These are phyloP conservation scores for Zymoseptoria crescenta DNA, from an alignment of 2,329 filamentous ascomycete genomes.

Conservation along the genomic window DNA sequence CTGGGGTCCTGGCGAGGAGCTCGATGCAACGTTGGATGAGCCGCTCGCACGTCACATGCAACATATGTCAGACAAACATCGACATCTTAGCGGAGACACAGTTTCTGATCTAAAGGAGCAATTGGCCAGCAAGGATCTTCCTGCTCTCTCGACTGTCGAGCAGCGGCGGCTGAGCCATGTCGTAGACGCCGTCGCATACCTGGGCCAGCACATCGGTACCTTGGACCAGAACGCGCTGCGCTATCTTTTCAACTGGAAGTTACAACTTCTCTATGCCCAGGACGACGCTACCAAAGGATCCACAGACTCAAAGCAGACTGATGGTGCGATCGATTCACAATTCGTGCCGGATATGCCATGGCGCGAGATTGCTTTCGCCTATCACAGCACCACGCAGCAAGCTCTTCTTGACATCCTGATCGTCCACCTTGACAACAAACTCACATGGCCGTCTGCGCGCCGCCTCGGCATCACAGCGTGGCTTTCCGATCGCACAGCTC, in stretches of 20 bases:
- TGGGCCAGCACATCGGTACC: constrained; percentile 19
- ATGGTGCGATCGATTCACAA: constrained; percentile 6
- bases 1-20: constrained; percentile 67
- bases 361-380: constrained; percentile 79
- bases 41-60: constrained; percentile 3
- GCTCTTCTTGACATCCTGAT: constrained; percentile 65
- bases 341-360: constrained; percentile 45
- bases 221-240: constrained; percentile 23
- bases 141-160: constrained; percentile 18
- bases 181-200: constrained; percentile 20
- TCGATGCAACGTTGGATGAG: constrained; percentile 65
- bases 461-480: constrained; percentile 93
- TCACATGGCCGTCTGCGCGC: constrained; percentile 78
- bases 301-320: constrained; percentile 22
- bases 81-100: constrained; percentile 12
- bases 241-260: constrained; percentile 28
- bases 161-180: constrained; percentile 21
- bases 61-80: constrained; percentile 30
- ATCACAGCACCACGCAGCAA: constrained; percentile 63
- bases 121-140: constrained; percentile 44
- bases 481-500: constrained; percentile 66
- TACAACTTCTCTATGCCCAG: constrained; percentile 16
- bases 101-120: constrained; percentile 23
- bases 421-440: constrained; percentile 66
- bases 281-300: neutral